Percentiles rank a stretch among this genome's conserved stretches.
phyloP scores from a whole-genome alignment of 768 basidiomycete genomes.

The Candolleomyces eurysporus region DNA sequence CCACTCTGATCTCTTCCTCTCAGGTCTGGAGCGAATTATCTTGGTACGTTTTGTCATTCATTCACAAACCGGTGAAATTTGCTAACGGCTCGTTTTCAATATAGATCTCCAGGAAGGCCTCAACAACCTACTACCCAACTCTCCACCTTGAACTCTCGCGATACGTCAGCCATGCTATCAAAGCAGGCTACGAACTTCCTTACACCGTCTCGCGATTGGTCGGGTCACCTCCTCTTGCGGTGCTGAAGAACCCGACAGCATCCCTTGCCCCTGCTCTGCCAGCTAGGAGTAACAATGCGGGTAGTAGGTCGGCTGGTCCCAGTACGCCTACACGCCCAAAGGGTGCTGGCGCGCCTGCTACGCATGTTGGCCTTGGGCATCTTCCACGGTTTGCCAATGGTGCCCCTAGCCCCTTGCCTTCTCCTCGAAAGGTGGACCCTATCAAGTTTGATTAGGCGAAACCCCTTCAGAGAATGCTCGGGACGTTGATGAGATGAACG shows the following conservation, averaged over 20 bases:
- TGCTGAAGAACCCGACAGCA: constrained; percentile 44
- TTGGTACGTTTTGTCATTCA: constrained; percentile 50
- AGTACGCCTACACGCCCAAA: constrained; percentile 14
- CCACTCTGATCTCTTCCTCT: constrained; percentile 85
- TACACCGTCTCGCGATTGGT: constrained; percentile 79
- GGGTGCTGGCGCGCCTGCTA: not conserved
- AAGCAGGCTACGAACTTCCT: constrained; percentile 74
- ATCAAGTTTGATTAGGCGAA: constrained; percentile 24
- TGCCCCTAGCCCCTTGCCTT: constrained; percentile 34
- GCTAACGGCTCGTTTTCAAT: not conserved
- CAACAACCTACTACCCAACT: constrained; percentile 89
- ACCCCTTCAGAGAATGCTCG: too few species aligned
- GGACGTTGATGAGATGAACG: too few species aligned
- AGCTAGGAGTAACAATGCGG: not conserved
- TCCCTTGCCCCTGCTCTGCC: not conserved
- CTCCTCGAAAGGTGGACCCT: constrained; percentile 29
- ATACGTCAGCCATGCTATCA: constrained; percentile 67
- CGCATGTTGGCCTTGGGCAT: not conserved
- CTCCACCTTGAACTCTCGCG: constrained; percentile 92
- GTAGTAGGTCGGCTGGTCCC: constrained; percentile 22
- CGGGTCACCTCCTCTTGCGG: constrained; percentile 67
- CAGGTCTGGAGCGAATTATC: constrained; percentile 88
- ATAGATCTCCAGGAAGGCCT: constrained; percentile 93
- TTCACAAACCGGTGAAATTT: not conserved
- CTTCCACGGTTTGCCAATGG: constrained; percentile 12